Percentiles rank a stretch among this genome's conserved stretches.
Evolutionary conservation across 805 yeast species (phyloP).

Genomic region (Candida lessepsii): DNA sequence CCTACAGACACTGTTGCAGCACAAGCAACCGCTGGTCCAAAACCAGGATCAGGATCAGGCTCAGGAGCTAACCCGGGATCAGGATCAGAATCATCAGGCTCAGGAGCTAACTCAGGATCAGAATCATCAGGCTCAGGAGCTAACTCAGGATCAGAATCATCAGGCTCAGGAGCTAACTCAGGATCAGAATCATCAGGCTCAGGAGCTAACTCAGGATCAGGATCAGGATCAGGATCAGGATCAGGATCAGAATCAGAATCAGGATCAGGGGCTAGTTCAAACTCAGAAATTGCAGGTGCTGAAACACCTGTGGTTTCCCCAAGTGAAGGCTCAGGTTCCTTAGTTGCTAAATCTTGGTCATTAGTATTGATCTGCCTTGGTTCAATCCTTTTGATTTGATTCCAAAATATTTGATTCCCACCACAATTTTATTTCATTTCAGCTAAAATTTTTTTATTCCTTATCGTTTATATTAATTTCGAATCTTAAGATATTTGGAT

Average conservation of each 20-base stretch:
- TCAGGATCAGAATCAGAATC: conserved; percentile 9
- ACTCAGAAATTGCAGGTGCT: conserved; percentile 5
- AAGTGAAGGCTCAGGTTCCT: conserved; percentile 14
- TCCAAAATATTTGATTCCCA: background rate
- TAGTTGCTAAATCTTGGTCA: conserved; percentile 6
- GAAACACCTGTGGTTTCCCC: background rate
- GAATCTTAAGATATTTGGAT: no score
- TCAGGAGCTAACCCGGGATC: conserved; percentile 9
- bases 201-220: conserved; percentile 12
- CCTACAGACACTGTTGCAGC: conserved; percentile 11
- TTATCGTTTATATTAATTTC: no score
- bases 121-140: conserved; percentile 10
- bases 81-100: conserved; percentile 7
- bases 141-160: conserved; percentile 10
- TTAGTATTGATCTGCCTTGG: conserved; percentile 2
- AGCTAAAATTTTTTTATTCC: background rate
- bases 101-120: conserved; percentile 6
- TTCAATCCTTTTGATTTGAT: conserved; percentile 5
- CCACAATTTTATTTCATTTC: background rate
- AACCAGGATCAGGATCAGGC: conserved; percentile 10
- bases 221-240: conserved; percentile 9
- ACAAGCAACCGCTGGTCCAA: conserved; percentile 1
- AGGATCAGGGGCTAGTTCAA: conserved; percentile 3
- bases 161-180: background rate
- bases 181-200: conserved; percentile 8